Conservation (phyloP, 306 rosid genomes). For the Alnus glutinosa region DNA sequence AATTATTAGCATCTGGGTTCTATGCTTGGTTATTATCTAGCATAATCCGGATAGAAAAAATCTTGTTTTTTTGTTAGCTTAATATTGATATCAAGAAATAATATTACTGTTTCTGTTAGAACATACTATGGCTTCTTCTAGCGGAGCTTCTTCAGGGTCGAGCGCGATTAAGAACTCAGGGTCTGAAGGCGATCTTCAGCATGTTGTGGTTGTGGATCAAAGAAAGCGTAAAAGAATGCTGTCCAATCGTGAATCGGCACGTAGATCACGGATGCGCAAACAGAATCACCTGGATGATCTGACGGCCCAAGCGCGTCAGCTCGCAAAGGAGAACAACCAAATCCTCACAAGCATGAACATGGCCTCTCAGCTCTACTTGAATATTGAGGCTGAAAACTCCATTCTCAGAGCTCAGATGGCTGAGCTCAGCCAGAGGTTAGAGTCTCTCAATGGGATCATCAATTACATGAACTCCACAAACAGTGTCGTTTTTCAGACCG, state of each 20-base stretch:
- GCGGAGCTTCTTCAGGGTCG: slow-evolving; percentile 56
- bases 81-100: neutral
- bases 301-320: slow-evolving; percentile 36
- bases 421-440: slow-evolving; percentile 67
- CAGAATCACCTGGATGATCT: slow-evolving; percentile 70
- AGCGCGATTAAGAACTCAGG: slow-evolving; percentile 47
- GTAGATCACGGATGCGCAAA: slow-evolving; percentile 72
- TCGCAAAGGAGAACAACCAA: slow-evolving; percentile 54
- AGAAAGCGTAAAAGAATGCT: slow-evolving; percentile 88
- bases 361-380: slow-evolving; percentile 47
- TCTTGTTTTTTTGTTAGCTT: neutral
- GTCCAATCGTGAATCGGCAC: slow-evolving; percentile 82
- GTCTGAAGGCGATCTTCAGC: slow-evolving; percentile 50
- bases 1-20: slow-evolving; percentile 5
- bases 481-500: neutral
- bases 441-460: slow-evolving; percentile 64
- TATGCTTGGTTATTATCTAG: neutral
- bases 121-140: slow-evolving; percentile 30
- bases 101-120: neutral
- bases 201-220: slow-evolving; percentile 44
- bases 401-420: slow-evolving; percentile 71
- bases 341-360: slow-evolving; percentile 44
- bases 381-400: slow-evolving; percentile 70
- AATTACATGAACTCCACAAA: slow-evolving; percentile 48
- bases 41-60: neutral